These are phyloP conservation scores for Pisolithus microcarpus DNA, from an alignment of 768 basidiomycete genomes.

Conservation along the genomic window DNA sequence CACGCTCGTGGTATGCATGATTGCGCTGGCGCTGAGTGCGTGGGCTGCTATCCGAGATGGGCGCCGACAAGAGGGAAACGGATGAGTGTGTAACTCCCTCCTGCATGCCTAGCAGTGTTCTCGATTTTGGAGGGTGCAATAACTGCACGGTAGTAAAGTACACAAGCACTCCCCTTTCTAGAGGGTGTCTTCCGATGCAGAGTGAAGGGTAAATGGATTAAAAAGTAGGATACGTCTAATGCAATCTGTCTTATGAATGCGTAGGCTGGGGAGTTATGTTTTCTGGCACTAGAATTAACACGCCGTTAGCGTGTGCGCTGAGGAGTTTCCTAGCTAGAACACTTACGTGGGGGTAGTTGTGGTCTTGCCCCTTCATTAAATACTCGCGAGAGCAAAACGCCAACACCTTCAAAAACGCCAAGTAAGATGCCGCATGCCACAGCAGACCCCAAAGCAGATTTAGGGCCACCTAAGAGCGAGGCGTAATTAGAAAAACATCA, in stretches of 20 bases:
- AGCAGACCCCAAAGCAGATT: constrained; percentile 85
- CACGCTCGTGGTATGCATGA: constrained; percentile 29
- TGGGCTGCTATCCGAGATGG: constrained; percentile 34
- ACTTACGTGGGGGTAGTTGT: constrained; percentile 72
- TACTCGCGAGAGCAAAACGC: constrained; percentile 83
- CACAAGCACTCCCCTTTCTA: too few relatives aligned
- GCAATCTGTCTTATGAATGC: constrained; percentile 35
- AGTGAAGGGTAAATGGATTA: constrained; percentile 3
- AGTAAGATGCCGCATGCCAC: constrained; percentile 93
- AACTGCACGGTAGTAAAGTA: too few relatives aligned
- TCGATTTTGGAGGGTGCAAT: too few relatives aligned
- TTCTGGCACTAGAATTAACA: constrained; percentile 39
- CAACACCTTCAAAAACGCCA: constrained; percentile 92
- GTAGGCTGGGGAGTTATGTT: constrained; percentile 46
- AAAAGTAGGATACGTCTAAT: constrained; percentile 40
- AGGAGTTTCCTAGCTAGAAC: background rate
- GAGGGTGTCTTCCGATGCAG: too few relatives aligned
- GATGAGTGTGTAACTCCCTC: background rate
- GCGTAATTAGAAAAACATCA: constrained; percentile 4
- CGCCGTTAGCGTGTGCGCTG: background rate
- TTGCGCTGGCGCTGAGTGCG: constrained; percentile 30
- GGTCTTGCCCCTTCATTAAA: constrained; percentile 80
- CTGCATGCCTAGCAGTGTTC: too few relatives aligned
- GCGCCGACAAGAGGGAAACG: background rate
- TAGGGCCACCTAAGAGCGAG: constrained; percentile 70